phyloP scores from a whole-genome alignment of 129 eudicot genomes.

The Artemisia annua region DNA sequence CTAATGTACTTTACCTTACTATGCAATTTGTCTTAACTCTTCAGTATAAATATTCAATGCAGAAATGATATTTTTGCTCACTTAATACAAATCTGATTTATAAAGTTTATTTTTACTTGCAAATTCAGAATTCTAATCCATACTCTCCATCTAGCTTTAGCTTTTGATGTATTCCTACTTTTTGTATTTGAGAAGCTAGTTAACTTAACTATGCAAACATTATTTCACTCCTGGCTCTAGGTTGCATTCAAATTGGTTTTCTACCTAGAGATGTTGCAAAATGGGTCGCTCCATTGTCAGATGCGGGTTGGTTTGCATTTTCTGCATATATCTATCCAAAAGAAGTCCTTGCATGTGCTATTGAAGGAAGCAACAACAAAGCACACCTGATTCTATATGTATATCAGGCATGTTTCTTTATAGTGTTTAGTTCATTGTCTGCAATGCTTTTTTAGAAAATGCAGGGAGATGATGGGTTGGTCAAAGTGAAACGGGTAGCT shows the following conservation, averaged over 20 bases:
- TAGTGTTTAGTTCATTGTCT: too few relatives aligned
- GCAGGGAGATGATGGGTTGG: too few relatives aligned
- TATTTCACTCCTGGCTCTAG: slow-evolving; percentile 32
- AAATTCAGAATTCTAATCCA: too few relatives aligned
- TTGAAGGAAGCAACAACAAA: slow-evolving; percentile 76
- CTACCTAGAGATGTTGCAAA: slow-evolving; percentile 76
- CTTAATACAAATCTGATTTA: too few relatives aligned
- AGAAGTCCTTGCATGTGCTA: slow-evolving; percentile 85
- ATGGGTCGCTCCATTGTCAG: slow-evolving; percentile 86
- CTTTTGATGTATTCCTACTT: not conserved
- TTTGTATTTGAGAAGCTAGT: slow-evolving; percentile 2
- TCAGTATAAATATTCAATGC: too few relatives aligned
- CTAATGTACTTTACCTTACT: too few relatives aligned
- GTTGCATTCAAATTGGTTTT: slow-evolving; percentile 77
- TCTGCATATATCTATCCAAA: slow-evolving; percentile 67
- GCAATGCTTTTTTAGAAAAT: not conserved
- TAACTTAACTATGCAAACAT: slow-evolving; percentile 17
- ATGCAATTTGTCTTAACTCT: too few relatives aligned
- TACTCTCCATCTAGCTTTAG: too few relatives aligned
- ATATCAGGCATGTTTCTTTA: slow-evolving; percentile 51
- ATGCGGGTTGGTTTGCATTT: slow-evolving; percentile 65
- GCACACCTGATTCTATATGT: slow-evolving; percentile 66
- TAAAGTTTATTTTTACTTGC: too few relatives aligned
- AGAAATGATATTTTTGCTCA: too few relatives aligned
- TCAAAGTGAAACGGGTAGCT: too few relatives aligned